Evolutionary conservation across 306 rosid genomes (phyloP).

Genomic region (Trifolium subterraneum): DNA sequence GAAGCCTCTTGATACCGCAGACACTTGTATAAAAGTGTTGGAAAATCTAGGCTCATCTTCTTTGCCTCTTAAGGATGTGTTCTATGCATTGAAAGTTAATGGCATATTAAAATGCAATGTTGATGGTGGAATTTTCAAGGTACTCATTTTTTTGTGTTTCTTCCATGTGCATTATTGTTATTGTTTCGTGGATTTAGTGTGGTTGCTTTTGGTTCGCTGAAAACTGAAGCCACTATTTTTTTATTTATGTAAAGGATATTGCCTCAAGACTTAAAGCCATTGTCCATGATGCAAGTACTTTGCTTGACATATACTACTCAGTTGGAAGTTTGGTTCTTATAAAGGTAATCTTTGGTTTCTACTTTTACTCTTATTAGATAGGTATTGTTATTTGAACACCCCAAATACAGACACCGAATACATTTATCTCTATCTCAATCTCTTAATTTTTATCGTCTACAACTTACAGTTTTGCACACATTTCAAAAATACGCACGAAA

Average conservation of each 20-base stretch:
- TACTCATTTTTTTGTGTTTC: slow-evolving; percentile 40
- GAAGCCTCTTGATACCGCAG: slow-evolving; percentile 54
- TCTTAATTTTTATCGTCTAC: too few species aligned
- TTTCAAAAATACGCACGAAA: too few species aligned
- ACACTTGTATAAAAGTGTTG: slow-evolving; percentile 65
- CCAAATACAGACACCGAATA: too few species aligned
- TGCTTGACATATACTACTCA: slow-evolving; percentile 80
- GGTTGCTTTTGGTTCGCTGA: slow-evolving; percentile 5
- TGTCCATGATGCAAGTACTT: slow-evolving; percentile 64
- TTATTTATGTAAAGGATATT: slow-evolving; percentile 58
- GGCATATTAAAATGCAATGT: slow-evolving; percentile 69
- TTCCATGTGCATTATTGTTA: slow-evolving; percentile 27
- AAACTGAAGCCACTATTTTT: slow-evolving; percentile 35
- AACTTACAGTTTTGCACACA: too few species aligned
- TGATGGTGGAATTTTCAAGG: slow-evolving; percentile 64
- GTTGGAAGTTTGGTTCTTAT: slow-evolving; percentile 76
- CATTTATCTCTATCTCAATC: too few species aligned
- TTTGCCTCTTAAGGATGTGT: slow-evolving; percentile 68
- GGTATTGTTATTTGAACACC: too few species aligned
- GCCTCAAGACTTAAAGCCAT: slow-evolving; percentile 63
- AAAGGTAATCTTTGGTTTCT: slow-evolving; percentile 58
- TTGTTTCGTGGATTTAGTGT: slow-evolving; percentile 15
- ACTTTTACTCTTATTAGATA: slow-evolving; percentile 17
- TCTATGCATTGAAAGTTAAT: slow-evolving; percentile 74
- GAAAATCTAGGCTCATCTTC: slow-evolving; percentile 67